phyloP scores from a whole-genome alignment of 2,329 filamentous ascomycete species.

The Polychaeton citri region DNA sequence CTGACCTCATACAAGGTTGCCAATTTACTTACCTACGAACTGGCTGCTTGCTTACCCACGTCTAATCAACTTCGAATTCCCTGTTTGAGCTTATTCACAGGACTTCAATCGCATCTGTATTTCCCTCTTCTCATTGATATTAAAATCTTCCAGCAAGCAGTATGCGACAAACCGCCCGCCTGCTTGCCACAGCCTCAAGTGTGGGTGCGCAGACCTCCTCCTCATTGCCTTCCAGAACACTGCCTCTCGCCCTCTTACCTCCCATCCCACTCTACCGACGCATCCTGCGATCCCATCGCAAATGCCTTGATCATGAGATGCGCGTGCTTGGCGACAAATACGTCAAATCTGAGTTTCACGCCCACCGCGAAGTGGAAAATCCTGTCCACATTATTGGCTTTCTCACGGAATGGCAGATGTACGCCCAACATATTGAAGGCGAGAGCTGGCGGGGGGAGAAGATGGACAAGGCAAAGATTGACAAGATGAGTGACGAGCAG shows the following conservation, averaged over 20 bases:
- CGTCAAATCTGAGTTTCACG: constrained; percentile 81
- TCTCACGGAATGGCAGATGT: constrained; percentile 89
- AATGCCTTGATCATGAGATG: constrained; percentile 58
- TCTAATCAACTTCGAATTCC: too few species aligned
- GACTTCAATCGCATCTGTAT: too few species aligned
- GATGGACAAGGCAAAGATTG: constrained; percentile 68
- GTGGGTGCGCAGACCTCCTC: constrained; percentile 17
- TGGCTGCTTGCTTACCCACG: too few species aligned
- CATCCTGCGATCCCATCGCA: constrained; percentile 73
- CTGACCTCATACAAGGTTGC: too few species aligned
- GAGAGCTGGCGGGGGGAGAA: constrained; percentile 74
- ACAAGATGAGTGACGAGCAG: constrained; percentile 95
- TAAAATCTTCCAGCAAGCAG: too few species aligned
- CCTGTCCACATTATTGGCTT: constrained; percentile 91
- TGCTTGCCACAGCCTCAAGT: constrained; percentile 19
- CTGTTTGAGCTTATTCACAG: too few species aligned
- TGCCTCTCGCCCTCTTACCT: constrained; percentile 58
- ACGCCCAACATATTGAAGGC: constrained; percentile 83
- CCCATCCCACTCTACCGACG: constrained; percentile 83
- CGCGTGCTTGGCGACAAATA: constrained; percentile 83
- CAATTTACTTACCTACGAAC: too few species aligned
- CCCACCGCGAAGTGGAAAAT: constrained; percentile 74
- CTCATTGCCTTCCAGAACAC: neutral
- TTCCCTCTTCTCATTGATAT: too few species aligned
- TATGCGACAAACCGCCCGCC: constrained; percentile 14